phyloP scores from a whole-genome alignment of 768 basidiomycete genomes.

The Hydnomerulius pinastri region DNA sequence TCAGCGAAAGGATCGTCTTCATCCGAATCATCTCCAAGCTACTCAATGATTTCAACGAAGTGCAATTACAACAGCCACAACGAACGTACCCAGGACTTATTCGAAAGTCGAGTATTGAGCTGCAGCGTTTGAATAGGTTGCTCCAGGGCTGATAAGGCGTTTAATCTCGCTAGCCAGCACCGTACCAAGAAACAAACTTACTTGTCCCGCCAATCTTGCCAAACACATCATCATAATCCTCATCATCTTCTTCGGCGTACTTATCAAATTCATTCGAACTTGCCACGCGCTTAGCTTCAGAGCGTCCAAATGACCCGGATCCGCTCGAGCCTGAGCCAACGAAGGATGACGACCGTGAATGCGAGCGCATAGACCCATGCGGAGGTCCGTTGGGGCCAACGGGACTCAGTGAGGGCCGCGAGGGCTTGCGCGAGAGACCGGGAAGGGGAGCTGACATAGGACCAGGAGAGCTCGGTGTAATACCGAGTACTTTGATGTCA shows the following conservation, averaged over 20 bases:
- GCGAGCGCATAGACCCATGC: constrained; percentile 38
- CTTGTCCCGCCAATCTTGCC: constrained; percentile 70
- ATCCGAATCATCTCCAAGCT: constrained; percentile 82
- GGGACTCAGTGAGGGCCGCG: constrained; percentile 55
- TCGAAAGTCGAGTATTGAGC: constrained; percentile 83
- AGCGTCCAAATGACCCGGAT: constrained; percentile 61
- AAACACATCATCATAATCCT: constrained; percentile 96
- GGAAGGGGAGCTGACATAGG: constrained; percentile 73
- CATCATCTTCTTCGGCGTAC: constrained; percentile 85
- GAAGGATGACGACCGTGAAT: constrained; percentile 63
- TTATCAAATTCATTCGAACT: constrained; percentile 74
- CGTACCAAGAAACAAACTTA: constrained; percentile 38
- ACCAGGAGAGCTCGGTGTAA: constrained; percentile 49
- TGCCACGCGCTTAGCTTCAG: constrained; percentile 57
- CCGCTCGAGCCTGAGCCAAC: constrained; percentile 41
- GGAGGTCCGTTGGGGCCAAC: constrained; percentile 29
- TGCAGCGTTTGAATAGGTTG: constrained; percentile 75
- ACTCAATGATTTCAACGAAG: constrained; percentile 6
- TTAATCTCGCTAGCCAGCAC: constrained; percentile 2
- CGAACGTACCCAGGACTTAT: constrained; percentile 78
- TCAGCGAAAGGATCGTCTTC: constrained; percentile 98
- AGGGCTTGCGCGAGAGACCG: constrained; percentile 49
- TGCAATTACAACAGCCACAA: constrained; percentile 8
- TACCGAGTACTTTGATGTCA: constrained; percentile 80
- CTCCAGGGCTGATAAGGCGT: constrained; percentile 45